Evolutionary conservation across 495 filamentous ascomycete genomes (phyloP).

Genomic region (Penicillium lividum): DNA sequence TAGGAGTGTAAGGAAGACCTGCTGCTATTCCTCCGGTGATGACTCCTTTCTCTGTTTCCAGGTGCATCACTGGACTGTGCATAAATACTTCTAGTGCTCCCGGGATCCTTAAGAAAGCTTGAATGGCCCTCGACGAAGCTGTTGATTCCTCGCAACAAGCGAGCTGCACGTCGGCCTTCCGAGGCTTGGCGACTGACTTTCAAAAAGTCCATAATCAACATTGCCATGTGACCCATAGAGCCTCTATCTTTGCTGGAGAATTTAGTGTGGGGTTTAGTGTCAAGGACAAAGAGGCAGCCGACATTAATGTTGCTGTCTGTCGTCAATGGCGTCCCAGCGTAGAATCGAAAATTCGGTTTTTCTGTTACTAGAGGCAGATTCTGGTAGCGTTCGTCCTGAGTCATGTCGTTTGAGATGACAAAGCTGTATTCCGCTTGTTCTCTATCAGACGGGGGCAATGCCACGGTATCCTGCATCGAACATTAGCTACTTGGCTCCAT

Average conservation of each 20-base stretch:
- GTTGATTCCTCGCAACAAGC: slow-evolving; percentile 60
- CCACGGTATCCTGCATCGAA: slow-evolving; percentile 27
- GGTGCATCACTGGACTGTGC: neutral
- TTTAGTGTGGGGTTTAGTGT: slow-evolving; percentile 42
- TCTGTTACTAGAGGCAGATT: slow-evolving; percentile 42
- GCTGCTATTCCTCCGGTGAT: neutral
- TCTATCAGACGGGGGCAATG: slow-evolving; percentile 36
- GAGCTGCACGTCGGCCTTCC: slow-evolving; percentile 56
- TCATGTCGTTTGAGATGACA: slow-evolving; percentile 40
- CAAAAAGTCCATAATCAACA: slow-evolving; percentile 63
- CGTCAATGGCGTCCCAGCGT: slow-evolving; percentile 56
- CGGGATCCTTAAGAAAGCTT: slow-evolving; percentile 17
- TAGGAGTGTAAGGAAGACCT: slow-evolving; percentile 19
- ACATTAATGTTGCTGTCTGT: slow-evolving; percentile 69
- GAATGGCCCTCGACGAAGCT: slow-evolving; percentile 58
- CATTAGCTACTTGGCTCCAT: neutral
- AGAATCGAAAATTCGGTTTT: slow-evolving; percentile 45
- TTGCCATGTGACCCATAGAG: slow-evolving; percentile 46
- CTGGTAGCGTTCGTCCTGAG: slow-evolving; percentile 42
- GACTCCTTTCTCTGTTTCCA: neutral
- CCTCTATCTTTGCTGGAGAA: slow-evolving; percentile 36
- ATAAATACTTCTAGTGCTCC: neutral
- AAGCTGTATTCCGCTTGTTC: slow-evolving; percentile 32
- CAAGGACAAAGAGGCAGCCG: slow-evolving; percentile 66
- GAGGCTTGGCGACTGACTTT: slow-evolving; percentile 57